phyloP scores from a whole-genome alignment of 768 basidiomycete species.

The Amanita phalloides region DNA sequence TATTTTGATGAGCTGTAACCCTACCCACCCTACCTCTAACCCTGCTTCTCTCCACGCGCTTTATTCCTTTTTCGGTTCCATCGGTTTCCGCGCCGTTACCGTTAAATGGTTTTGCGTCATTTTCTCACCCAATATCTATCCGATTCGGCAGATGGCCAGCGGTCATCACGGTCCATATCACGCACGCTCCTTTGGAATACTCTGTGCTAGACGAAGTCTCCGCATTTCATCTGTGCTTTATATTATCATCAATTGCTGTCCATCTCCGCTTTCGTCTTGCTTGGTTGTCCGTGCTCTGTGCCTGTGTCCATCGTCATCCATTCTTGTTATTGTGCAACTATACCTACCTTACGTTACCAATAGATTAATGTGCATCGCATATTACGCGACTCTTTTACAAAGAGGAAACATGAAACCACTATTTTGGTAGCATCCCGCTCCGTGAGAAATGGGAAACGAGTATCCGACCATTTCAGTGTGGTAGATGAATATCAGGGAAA shows the following conservation, averaged over 20 bases:
- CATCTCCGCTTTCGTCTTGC: conserved; percentile 1
- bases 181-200: not conserved
- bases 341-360: conserved; percentile 2
- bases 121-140: not conserved
- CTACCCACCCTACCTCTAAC: conserved; percentile 3
- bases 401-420: not conserved
- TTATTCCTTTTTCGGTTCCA: not conserved
- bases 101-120: not conserved
- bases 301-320: conserved; percentile 2
- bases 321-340: conserved; percentile 6
- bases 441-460: conserved; percentile 3
- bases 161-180: conserved; percentile 1
- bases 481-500: not conserved
- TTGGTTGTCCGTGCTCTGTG: conserved; percentile 6
- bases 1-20: conserved; percentile 1
- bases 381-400: not conserved
- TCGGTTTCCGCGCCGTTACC: conserved; percentile 1
- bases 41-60: conserved; percentile 3
- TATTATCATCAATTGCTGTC: not conserved
- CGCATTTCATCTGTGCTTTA: not conserved
- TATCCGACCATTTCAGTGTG: not conserved
- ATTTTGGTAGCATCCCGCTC: not conserved
- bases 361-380: conserved; percentile 4
- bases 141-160: not conserved
- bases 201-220: not conserved